Evolutionary conservation across 139 green algal genomes (phyloP).

Genomic region (Closterium sp.): DNA sequence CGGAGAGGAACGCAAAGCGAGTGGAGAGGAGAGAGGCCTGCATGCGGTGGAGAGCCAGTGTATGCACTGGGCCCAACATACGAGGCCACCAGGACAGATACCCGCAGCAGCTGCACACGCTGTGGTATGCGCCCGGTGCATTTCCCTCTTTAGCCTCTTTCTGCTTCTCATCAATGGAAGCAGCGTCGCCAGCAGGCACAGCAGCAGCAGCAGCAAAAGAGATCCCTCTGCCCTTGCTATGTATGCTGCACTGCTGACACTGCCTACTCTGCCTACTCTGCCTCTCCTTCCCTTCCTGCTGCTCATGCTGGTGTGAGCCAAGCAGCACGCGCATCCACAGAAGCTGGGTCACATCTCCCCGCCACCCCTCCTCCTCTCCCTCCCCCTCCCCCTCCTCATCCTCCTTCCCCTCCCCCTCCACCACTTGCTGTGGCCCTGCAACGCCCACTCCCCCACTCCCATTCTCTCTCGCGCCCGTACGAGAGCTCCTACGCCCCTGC

Average conservation of each 20-base stretch:
- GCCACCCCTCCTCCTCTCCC: background rate
- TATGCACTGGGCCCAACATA: background rate
- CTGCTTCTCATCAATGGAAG: background rate
- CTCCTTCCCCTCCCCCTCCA: background rate
- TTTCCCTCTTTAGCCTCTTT: background rate
- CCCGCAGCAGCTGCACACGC: background rate
- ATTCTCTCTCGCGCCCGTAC: background rate
- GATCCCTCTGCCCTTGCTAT: background rate
- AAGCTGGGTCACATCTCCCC: background rate
- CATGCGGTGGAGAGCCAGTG: background rate
- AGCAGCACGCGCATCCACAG: background rate
- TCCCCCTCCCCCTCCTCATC: background rate
- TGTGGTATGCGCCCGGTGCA: background rate
- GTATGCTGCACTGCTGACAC: background rate
- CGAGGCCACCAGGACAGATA: background rate
- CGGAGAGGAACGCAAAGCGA: background rate
- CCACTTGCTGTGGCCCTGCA: background rate
- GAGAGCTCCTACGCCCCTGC: background rate
- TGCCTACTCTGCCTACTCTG: too few relatives aligned
- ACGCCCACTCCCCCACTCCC: background rate
- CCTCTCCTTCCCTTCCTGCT: background rate
- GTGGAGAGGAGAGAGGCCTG: background rate
- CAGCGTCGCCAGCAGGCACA: background rate
- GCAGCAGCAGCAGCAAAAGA: background rate
- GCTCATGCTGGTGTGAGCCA: background rate